Evolutionary conservation across 2,329 filamentous ascomycete species (phyloP).

Genomic region (Pestalotiopsis fici): DNA sequence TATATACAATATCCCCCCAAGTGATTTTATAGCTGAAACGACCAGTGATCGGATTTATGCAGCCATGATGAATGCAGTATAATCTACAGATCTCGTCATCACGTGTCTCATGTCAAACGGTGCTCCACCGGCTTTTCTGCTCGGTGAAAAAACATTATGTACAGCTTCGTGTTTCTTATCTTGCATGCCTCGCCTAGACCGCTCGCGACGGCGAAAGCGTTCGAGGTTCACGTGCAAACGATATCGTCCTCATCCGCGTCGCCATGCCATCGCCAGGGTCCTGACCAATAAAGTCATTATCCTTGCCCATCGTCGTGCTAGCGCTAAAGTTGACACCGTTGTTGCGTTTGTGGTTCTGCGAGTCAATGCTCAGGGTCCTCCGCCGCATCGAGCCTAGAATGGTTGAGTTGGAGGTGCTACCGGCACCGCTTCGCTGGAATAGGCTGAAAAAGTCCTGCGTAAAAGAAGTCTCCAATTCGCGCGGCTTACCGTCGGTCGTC

Average conservation of each 20-base stretch:
- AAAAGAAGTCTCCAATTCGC: constrained; percentile 42
- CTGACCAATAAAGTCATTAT: constrained; percentile 12
- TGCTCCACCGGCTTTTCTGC: background rate
- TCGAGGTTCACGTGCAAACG: constrained; percentile 13
- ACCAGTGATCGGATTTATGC: too few species aligned
- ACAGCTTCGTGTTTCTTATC: background rate
- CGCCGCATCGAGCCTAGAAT: constrained; percentile 19
- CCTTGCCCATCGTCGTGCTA: constrained; percentile 14
- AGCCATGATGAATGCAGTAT: too few species aligned
- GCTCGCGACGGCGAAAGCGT: background rate
- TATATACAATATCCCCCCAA: too few species aligned
- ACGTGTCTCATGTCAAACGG: background rate
- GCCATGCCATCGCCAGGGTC: constrained; percentile 11
- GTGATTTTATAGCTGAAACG: too few species aligned
- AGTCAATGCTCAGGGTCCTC: constrained; percentile 4
- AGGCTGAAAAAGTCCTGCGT: constrained; percentile 42
- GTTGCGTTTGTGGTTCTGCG: constrained; percentile 8
- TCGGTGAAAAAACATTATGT: background rate
- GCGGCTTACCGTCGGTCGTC: constrained; percentile 44
- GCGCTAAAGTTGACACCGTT: constrained; percentile 8
- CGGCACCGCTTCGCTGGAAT: constrained; percentile 22
- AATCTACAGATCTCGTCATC: background rate
- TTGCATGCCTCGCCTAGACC: background rate
- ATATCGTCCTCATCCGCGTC: constrained; percentile 17
- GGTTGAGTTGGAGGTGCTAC: constrained; percentile 21